Conservation (phyloP, 2,329 filamentous ascomycete species). For the Cladobotryum mycophilum region DNA sequence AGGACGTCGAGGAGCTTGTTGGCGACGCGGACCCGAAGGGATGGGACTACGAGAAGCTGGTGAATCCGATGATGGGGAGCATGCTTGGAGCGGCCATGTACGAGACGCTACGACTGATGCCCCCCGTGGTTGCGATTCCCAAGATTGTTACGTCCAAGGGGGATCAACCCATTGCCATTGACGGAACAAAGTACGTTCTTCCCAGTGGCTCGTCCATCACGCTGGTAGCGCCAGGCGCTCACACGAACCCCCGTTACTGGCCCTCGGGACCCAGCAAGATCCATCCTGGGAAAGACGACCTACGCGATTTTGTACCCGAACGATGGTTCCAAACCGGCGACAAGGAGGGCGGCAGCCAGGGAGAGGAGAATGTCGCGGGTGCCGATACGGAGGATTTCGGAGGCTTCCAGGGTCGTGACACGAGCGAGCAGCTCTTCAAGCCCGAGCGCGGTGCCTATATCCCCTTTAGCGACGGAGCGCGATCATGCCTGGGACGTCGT, state of each 20-base stretch:
- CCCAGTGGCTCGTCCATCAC: conserved; percentile 52
- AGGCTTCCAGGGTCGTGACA: conserved; percentile 54
- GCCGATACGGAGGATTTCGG: conserved; percentile 49
- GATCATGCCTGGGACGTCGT: conserved; percentile 51
- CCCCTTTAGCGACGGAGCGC: conserved; percentile 52
- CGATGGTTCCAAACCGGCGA: conserved; percentile 54
- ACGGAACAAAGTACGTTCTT: conserved; percentile 52
- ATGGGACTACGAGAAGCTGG: conserved; percentile 65
- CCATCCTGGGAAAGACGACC: conserved; percentile 43
- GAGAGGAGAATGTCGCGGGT: conserved; percentile 23
- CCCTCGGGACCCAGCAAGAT: conserved; percentile 46
- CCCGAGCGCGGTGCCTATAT: conserved; percentile 51
- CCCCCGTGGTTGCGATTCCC: conserved; percentile 65
- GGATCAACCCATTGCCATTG: conserved; percentile 53
- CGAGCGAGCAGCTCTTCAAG: conserved; percentile 54
- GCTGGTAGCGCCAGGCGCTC: conserved; percentile 49
- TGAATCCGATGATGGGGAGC: conserved; percentile 60
- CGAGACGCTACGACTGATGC: conserved; percentile 67
- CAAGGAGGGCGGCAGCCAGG: conserved; percentile 19
- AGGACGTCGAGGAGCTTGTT: conserved; percentile 61
- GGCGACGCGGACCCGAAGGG: conserved; percentile 48
- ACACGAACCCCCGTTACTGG: conserved; percentile 70
- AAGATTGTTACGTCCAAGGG: conserved; percentile 49
- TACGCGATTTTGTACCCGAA: conserved; percentile 64
- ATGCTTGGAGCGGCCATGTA: conserved; percentile 72